A percentile compares a stretch with the other conserved stretches of the same genome.
These are phyloP conservation scores for Paraleonurus japonicus DNA, from an alignment of 257 asterid genomes.

Conservation along the genomic window DNA sequence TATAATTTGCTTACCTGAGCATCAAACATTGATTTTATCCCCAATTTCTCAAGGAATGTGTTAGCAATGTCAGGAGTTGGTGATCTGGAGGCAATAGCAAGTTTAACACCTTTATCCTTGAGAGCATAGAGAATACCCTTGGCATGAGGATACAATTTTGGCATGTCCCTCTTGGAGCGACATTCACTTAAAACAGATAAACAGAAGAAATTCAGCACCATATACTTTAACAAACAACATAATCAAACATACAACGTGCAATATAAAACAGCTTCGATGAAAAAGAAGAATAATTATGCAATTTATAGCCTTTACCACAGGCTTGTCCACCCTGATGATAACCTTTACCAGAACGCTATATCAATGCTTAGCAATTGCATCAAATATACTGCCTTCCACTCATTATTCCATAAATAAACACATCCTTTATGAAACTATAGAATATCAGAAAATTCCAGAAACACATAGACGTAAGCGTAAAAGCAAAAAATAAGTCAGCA, in stretches of 20 bases:
- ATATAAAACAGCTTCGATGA: neutral
- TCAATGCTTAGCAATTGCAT: neutral
- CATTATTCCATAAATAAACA: neutral
- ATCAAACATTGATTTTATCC: slow-evolving; percentile 71
- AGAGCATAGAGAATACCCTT: slow-evolving; percentile 55
- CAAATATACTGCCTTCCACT: neutral
- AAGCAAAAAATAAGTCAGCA: neutral
- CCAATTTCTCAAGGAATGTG: slow-evolving; percentile 70
- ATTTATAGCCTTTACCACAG: neutral
- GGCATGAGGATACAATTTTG: slow-evolving; percentile 56
- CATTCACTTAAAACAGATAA: slow-evolving; percentile 55
- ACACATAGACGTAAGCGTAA: neutral
- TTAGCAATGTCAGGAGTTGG: slow-evolving; percentile 83
- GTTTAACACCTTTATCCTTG: slow-evolving; percentile 52
- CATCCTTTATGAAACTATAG: neutral
- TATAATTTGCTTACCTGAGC: slow-evolving; percentile 55
- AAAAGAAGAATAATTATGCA: neutral
- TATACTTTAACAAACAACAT: slow-evolving; percentile 12
- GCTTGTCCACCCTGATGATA: neutral
- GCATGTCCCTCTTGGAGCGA: slow-evolving; percentile 54
- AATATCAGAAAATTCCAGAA: neutral
- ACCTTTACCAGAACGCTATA: neutral
- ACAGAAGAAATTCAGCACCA: neutral
- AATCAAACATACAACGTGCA: neutral
- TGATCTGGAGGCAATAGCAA: slow-evolving; percentile 68